A percentile compares a stretch with the other conserved stretches of the same genome.
phyloP scores from a whole-genome alignment of 1,284 basidiomycete species.

The Chondrostereum purpureum region DNA sequence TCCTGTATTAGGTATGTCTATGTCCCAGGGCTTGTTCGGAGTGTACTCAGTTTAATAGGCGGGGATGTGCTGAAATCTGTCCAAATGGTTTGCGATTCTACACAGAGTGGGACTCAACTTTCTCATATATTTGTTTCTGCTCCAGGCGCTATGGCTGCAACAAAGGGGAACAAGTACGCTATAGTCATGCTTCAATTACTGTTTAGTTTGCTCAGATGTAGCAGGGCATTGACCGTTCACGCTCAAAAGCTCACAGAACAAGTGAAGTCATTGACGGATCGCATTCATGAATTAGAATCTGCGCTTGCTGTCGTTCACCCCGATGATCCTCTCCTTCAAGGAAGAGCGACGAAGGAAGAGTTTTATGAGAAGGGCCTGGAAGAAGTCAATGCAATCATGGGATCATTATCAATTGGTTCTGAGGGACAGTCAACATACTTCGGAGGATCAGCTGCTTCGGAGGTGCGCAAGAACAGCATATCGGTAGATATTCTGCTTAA shows the following conservation, averaged over 20 bases:
- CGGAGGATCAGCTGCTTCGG: constrained; percentile 40
- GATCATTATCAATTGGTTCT: constrained; percentile 36
- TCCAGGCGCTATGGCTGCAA: constrained; percentile 28
- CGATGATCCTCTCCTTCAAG: constrained; percentile 11
- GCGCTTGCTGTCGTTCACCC: constrained; percentile 35
- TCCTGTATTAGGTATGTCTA: constrained; percentile 49
- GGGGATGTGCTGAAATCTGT: too few species aligned
- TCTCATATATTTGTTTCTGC: neutral
- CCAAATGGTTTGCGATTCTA: too few species aligned
- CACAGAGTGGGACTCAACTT: constrained; percentile 31
- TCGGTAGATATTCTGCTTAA: neutral
- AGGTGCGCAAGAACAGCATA: constrained; percentile 24
- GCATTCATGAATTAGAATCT: constrained; percentile 51
- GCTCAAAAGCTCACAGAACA: constrained; percentile 39
- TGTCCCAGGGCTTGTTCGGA: too few species aligned
- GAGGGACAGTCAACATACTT: constrained; percentile 42
- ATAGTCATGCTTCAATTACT: constrained; percentile 5
- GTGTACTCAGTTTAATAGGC: too few species aligned
- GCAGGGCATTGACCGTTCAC: constrained; percentile 41
- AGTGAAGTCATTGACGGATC: constrained; percentile 35
- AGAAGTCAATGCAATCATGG: constrained; percentile 30
- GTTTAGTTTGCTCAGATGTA: neutral
- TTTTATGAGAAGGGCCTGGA: constrained; percentile 18
- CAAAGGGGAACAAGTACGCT: constrained; percentile 50
- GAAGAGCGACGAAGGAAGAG: constrained; percentile 13